Base-by-base conservation (phyloP, 1,284 basidiomycete species). In the Marasmius oreades region DNA sequence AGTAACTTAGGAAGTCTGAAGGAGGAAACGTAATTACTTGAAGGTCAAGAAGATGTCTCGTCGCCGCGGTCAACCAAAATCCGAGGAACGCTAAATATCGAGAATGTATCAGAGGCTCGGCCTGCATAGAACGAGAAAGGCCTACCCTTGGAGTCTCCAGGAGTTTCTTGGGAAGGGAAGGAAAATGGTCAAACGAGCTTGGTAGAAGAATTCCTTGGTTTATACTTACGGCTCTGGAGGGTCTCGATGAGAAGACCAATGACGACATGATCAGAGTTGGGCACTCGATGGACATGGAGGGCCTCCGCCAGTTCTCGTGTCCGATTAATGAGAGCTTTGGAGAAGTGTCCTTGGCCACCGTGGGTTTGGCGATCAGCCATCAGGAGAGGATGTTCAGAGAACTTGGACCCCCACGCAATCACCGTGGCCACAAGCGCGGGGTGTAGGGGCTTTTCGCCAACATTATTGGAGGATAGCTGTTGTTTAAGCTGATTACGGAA, bases 381-480 rank as follows among this genome's bases (percentile, higher is more conserved):
- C 47, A 96, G 81, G 59, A 93, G 72, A 0, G 88, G 85, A 67
- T 95, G 90, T 63, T 95, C 92, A 10, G 90, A 91, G 69, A 96
- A 96, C 64, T 94, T 93, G 43, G 92, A 87, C 20, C 94, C 94
- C 88, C 92, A 95, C 0, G 93, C 92, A 48, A 97, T 77, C n/a
- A 95, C 87, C 0, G 90, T 88, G 3, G 94, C 93, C 37, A 96
- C 79, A 16, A 95, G 76, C 2, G 88, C 83, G 44, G 89, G 87
- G 57, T 91, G 82, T 3, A 88, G 66, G 2, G 81, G 75, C 36
- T 76, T 62, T 60, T 67, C 67, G 52, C 67, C 63, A 45, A 24
- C 54, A 11, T 69, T 61, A 59, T 69, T 55, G 53, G 69, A 60
- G 26, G 71, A 69, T 5, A 74, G 67, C 45, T 75, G 74, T 3